Evolutionary conservation across 768 basidiomycete species (phyloP).

Genomic region (Tricholoma hemisulphureum): DNA sequence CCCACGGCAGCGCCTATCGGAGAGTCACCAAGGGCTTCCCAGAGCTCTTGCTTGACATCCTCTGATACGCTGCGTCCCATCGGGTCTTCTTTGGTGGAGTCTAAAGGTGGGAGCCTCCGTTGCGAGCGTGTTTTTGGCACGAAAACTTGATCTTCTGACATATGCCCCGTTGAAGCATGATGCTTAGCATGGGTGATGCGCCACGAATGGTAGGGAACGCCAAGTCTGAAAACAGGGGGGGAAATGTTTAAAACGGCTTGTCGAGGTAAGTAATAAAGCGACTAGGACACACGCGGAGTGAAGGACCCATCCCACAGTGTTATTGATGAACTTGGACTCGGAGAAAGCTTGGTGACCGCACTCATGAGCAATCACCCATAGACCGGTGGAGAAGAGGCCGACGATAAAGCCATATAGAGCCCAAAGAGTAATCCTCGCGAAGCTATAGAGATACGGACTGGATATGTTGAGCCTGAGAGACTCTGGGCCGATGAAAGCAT

Average conservation of each 20-base stretch:
- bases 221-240: slow-evolving; percentile 53
- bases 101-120: slow-evolving; percentile 59
- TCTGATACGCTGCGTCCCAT: slow-evolving; percentile 62
- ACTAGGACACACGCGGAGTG: slow-evolving; percentile 76
- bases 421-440: slow-evolving; percentile 70
- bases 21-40: slow-evolving; percentile 89
- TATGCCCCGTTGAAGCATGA: slow-evolving; percentile 90
- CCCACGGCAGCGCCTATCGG: slow-evolving; percentile 67
- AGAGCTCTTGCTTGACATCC: slow-evolving; percentile 69
- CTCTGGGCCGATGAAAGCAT: slow-evolving; percentile 58
- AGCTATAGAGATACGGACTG: slow-evolving; percentile 58
- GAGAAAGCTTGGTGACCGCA: slow-evolving; percentile 98
- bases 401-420: slow-evolving; percentile 75
- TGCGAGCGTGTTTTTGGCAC: slow-evolving; percentile 85
- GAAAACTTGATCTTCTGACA: slow-evolving; percentile 95
- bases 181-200: slow-evolving; percentile 92
- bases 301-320: slow-evolving; percentile 87
- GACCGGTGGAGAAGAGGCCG: slow-evolving; percentile 85
- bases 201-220: slow-evolving; percentile 98
- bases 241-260: slow-evolving; percentile 9
- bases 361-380: slow-evolving; percentile 95
- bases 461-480: slow-evolving; percentile 59
- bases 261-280: background rate
- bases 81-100: slow-evolving; percentile 65
- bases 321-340: slow-evolving; percentile 87